These are phyloP conservation scores for Paraphaeosphaeria minitans DNA, from an alignment of 2,329 filamentous ascomycete genomes.

Conservation along the genomic window DNA sequence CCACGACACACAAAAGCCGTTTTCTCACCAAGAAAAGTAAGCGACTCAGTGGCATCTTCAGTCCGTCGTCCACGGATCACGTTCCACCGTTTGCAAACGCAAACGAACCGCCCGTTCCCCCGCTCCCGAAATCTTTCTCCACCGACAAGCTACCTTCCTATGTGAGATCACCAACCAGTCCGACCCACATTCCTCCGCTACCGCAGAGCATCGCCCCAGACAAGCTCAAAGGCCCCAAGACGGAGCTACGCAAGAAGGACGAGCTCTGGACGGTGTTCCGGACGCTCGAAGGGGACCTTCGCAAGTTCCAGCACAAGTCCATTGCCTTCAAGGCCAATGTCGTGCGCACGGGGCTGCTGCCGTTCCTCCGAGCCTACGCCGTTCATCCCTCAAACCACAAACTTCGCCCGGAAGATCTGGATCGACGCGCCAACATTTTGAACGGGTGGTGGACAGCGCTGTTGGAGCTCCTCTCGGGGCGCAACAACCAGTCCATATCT, in stretches of 20 bases:
- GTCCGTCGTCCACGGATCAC: conserved; percentile 20
- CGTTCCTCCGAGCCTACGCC: conserved; percentile 75
- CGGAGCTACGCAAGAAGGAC: conserved; percentile 63
- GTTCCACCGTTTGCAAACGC: conserved; percentile 11
- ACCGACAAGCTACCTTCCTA: conserved; percentile 52
- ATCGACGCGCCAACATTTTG: conserved; percentile 76
- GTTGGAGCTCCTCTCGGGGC: conserved; percentile 79
- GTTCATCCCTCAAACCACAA: conserved; percentile 68
- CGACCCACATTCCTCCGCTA: conserved; percentile 49
- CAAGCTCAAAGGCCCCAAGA: conserved; percentile 45
- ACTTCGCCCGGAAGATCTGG: conserved; percentile 79
- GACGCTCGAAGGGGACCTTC: conserved; percentile 69
- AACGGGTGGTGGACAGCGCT: conserved; percentile 91
- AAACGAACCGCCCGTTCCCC: conserved; percentile 44
- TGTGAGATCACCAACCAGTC: conserved; percentile 41
- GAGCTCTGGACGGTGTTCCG: conserved; percentile 73
- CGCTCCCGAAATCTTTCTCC: conserved; percentile 55
- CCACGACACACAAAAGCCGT: conserved; percentile 23
- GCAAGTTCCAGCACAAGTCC: conserved; percentile 77
- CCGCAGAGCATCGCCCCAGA: conserved; percentile 50
- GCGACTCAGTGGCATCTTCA: conserved; percentile 42
- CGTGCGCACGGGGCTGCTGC: conserved; percentile 72
- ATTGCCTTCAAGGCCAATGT: conserved; percentile 75
- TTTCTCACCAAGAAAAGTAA: conserved; percentile 44
- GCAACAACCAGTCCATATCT: conserved; percentile 75